A percentile compares a stretch with the other conserved stretches of the same genome.
Conservation (phyloP, 2,329 filamentous ascomycete genomes). For the Hyphodiscus sp. region DNA sequence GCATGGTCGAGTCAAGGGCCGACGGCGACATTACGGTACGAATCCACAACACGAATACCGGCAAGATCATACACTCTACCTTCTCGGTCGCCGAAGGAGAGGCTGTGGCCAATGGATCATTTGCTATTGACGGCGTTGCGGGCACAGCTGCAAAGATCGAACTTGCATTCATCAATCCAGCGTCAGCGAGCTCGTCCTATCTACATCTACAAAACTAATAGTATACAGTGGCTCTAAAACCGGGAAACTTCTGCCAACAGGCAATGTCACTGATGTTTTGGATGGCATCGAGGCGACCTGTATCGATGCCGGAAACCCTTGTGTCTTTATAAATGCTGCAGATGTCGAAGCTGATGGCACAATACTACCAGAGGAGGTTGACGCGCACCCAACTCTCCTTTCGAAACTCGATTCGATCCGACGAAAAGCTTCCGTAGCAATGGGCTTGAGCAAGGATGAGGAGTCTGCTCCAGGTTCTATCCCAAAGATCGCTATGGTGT, state of each 20-base stretch:
- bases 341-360: constrained; percentile 44
- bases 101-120: constrained; percentile 44
- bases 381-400: constrained; percentile 38
- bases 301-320: constrained; percentile 59
- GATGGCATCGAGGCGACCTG: constrained; percentile 46
- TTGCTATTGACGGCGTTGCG: constrained; percentile 57
- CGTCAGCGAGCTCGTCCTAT: constrained; percentile 18
- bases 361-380: constrained; percentile 48
- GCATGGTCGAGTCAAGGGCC: constrained; percentile 34
- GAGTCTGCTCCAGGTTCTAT: constrained; percentile 47
- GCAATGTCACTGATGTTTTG: constrained; percentile 28
- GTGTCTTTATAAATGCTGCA: constrained; percentile 51
- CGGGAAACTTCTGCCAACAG: constrained; percentile 49
- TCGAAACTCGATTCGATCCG: constrained; percentile 49
- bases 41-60: constrained; percentile 67
- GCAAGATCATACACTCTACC: constrained; percentile 52
- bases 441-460: constrained; percentile 48
- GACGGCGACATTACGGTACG: constrained; percentile 41
- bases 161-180: constrained; percentile 56
- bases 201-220: background rate
- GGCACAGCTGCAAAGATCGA: constrained; percentile 50
- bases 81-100: constrained; percentile 47
- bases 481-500: constrained; percentile 57
- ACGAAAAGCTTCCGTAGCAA: constrained; percentile 47
- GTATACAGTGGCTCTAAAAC: constrained; percentile 49